Evolutionary conservation across 2,329 filamentous ascomycete species (phyloP).

Genomic region (Colletotrichum simmondsii): DNA sequence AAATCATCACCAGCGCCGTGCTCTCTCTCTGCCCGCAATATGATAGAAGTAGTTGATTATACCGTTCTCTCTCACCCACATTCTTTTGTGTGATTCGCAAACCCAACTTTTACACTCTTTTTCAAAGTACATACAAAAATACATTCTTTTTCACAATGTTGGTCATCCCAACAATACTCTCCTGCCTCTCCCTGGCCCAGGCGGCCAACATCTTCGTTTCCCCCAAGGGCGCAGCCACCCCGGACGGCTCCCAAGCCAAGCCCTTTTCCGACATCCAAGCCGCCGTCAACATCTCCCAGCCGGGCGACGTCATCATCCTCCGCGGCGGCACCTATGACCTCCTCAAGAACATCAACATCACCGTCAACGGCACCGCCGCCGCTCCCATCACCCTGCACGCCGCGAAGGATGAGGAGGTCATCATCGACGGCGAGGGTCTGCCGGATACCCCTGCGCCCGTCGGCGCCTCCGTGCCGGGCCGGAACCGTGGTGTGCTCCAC

Average conservation of each 20-base stretch:
- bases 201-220: constrained; percentile 56
- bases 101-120: constrained; percentile 23
- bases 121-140: not conserved
- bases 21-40: not conserved
- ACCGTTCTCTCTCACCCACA: not conserved
- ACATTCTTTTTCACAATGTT: constrained; percentile 1
- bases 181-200: constrained; percentile 27
- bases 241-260: constrained; percentile 48
- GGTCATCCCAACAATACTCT: constrained; percentile 9
- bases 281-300: constrained; percentile 54
- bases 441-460: constrained; percentile 53
- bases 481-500: constrained; percentile 58
- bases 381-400: constrained; percentile 54
- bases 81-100: not conserved
- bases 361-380: constrained; percentile 51
- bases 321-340: constrained; percentile 52
- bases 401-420: constrained; percentile 54
- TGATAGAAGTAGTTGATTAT: not conserved
- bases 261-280: constrained; percentile 58
- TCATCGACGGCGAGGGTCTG: constrained; percentile 56
- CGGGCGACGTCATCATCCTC: constrained; percentile 52
- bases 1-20: not conserved
- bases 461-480: constrained; percentile 49
- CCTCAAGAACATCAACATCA: constrained; percentile 59
- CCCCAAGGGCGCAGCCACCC: constrained; percentile 50